phyloP scores from a whole-genome alignment of 306 rosid species.

The Vigna nakashimae region DNA sequence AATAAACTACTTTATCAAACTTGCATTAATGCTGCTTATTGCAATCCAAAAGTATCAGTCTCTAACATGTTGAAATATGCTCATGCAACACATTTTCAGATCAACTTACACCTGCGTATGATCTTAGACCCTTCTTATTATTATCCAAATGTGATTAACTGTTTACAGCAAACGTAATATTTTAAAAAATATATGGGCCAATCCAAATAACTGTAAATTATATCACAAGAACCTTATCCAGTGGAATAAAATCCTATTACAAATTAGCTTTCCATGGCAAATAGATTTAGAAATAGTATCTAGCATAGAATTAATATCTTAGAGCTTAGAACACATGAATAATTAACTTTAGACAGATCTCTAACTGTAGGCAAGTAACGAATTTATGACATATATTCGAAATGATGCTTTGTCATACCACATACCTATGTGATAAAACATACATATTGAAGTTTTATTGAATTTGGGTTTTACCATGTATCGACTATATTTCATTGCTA shows the following conservation, averaged over 20 bases:
- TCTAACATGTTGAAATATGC: conserved; percentile 13
- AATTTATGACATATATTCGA: not conserved
- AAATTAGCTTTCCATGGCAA: not conserved
- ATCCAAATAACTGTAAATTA: conserved; percentile 17
- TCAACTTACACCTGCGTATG: not conserved
- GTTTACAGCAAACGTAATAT: not conserved
- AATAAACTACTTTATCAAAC: conserved; percentile 17
- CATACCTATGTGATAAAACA: not conserved
- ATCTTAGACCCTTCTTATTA: not conserved
- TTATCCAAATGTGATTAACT: not conserved
- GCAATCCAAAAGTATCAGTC: conserved; percentile 6
- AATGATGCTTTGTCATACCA: not conserved
- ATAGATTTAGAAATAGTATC: not conserved
- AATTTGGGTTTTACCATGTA: not conserved
- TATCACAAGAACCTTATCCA: not conserved
- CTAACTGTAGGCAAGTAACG: not conserved
- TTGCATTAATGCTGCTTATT: conserved; percentile 1
- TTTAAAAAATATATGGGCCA: not conserved
- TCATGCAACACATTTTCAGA: conserved; percentile 21
- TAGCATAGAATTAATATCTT: not conserved
- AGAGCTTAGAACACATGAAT: not conserved
- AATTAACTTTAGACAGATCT: conserved; percentile 2
- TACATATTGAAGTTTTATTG: not conserved
- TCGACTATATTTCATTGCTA: conserved; percentile 6
- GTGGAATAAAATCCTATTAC: not conserved